Evolutionary conservation across 495 filamentous ascomycete genomes (phyloP), one percentile per base, ranked within the genome.

Genomic region (Hypoxylon intermedium): DNA sequence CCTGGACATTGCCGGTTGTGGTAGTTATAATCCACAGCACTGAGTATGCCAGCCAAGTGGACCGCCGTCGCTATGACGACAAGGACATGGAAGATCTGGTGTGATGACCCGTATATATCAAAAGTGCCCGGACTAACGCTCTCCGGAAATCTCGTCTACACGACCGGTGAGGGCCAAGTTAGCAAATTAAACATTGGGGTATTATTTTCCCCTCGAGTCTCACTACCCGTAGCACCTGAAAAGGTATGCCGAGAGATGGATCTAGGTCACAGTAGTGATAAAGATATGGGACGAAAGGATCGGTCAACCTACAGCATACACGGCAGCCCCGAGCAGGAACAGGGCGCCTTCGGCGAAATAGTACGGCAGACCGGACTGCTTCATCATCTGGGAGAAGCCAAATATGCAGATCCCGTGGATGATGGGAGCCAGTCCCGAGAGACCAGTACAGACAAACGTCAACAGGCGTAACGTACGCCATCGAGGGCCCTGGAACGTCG

Each of bases 71-170:
- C 85, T 45, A 82, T 73, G n/a, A 87, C 79, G 9, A 87, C 83
- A 9, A 88, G 67, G 46, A 87, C 74, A 72, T 88, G 85, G 68
- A 87, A 87, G 40, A 87, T 82, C 30, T 88, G 85, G 67, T 88
- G 85, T 6, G 83, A 86, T 49, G 76, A 80, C 6, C 85, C 85
- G 66, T 78, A 80, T 33, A 87, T 76, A 69, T 88, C 84, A 63
- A 86, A 88, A 21, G 65, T 71, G n/a, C 76, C 77, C 6, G 76
- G 77, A 6, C 45, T 67, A 19, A 67, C 46, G 11, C 47, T 53
- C 65, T 80, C 78, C 0, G 77, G 77, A 2, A 79, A 67, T 19
- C 75, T 67, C 3, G 64, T 72, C 71, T 78, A 37, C 52, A 53
- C 21, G 55, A 49, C 44, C 55, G 26, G 26, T 30, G 2, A 48